Evolutionary conservation across 192 early-diverging fungal species (phyloP).

Genomic region (Linderina pennispora): DNA sequence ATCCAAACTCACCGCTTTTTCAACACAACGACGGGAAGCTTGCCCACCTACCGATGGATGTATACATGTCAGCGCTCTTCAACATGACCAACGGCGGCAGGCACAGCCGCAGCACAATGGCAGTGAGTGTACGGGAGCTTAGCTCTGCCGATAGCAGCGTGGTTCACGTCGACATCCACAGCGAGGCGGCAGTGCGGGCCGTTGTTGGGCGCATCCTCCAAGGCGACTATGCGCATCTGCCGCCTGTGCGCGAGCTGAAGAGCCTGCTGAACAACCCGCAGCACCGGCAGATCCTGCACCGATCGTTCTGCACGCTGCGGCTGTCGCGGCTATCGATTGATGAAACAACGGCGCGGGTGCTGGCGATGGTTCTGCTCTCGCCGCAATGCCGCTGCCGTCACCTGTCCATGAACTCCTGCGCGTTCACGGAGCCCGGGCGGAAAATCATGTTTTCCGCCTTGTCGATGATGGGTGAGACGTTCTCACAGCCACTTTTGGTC

Average conservation of each 20-base stretch:
- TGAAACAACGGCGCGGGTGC: conserved; percentile 12
- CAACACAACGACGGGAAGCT: too few species aligned
- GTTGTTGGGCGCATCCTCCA: conserved; percentile 12
- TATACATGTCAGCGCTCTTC: conserved; percentile 19
- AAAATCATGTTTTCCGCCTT: conserved; percentile 28
- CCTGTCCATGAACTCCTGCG: conserved; percentile 15
- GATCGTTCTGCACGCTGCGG: conserved; percentile 7
- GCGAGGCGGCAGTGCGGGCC: conserved; percentile 9
- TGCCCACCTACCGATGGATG: conserved; percentile 13
- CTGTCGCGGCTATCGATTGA: conserved; percentile 14
- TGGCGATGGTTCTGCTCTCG: conserved; percentile 22
- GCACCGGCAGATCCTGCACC: conserved; percentile 5
- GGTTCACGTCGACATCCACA: conserved; percentile 1
- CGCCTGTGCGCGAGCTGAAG: conserved; percentile 16
- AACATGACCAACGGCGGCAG: conserved; percentile 8
- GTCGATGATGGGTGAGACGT: conserved; percentile 22
- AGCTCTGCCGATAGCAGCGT: neutral
- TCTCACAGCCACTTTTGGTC: neutral
- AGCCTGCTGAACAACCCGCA: conserved; percentile 8
- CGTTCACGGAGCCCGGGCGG: conserved; percentile 21
- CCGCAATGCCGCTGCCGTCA: conserved; percentile 14
- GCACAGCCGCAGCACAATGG: conserved; percentile 1
- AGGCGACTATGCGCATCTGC: conserved; percentile 31
- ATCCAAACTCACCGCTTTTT: too few species aligned
- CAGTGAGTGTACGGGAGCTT: conserved; percentile 3